Conservation (phyloP, 2,329 filamentous ascomycete species). For the Trichoderma afroharzianum region DNA sequence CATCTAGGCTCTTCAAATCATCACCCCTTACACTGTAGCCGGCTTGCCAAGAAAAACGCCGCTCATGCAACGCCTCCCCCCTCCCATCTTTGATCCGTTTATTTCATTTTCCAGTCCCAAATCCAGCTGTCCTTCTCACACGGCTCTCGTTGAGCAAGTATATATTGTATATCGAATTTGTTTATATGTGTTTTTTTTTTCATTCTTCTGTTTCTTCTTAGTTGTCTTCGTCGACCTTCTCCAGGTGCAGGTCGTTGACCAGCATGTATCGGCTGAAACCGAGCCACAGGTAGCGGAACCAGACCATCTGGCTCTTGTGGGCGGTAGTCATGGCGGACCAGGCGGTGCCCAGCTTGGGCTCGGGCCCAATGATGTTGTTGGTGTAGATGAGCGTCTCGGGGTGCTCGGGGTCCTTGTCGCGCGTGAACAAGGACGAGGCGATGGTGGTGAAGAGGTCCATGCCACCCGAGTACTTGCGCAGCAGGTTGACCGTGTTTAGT, state of each 20-base stretch:
- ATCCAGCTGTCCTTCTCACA: not conserved
- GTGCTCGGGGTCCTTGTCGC: slow-evolving; percentile 35
- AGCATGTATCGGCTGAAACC: slow-evolving; percentile 89
- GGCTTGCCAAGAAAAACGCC: slow-evolving; percentile 11
- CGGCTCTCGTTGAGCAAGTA: not conserved
- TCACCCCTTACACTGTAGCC: not conserved
- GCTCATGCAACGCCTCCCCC: slow-evolving; percentile 14
- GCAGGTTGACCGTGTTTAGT: slow-evolving; percentile 65
- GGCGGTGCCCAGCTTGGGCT: slow-evolving; percentile 50
- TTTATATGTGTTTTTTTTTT: not conserved
- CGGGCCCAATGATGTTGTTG: slow-evolving; percentile 61
- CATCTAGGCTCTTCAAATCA: slow-evolving; percentile 1
- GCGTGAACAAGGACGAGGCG: slow-evolving; percentile 46
- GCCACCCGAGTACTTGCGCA: slow-evolving; percentile 77
- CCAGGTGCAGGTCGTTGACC: slow-evolving; percentile 75
- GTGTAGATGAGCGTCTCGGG: slow-evolving; percentile 65
- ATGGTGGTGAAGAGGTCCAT: slow-evolving; percentile 74
- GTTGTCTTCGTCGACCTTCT: slow-evolving; percentile 29
- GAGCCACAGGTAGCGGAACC: slow-evolving; percentile 98
- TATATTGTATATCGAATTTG: not conserved
- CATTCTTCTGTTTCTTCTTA: not conserved
- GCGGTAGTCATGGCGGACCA: slow-evolving; percentile 85
- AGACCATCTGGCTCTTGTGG: slow-evolving; percentile 95
- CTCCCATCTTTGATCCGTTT: not conserved
- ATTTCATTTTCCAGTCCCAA: not conserved